Percentiles rank a stretch among this genome's conserved stretches.
Evolutionary conservation across 2,329 filamentous ascomycete species (phyloP).

Genomic region (Allantophomopsis cytisporea): DNA sequence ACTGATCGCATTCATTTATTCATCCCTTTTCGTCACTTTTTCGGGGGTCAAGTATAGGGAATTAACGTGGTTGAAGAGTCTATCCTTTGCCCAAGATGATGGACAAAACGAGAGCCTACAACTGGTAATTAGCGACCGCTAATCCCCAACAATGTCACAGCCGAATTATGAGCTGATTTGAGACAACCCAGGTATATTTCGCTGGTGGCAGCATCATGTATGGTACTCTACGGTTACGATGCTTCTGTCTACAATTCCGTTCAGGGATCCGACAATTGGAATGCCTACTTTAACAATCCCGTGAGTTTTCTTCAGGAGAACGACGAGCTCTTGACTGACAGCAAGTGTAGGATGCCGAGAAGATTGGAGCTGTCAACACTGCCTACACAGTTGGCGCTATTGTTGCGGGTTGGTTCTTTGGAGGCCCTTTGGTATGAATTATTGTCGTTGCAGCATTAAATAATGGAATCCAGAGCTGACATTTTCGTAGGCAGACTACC

Average conservation of each 20-base stretch:
- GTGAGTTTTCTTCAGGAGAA: conserved; percentile 2
- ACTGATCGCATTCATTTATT: too few species aligned
- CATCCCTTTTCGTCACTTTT: too few species aligned
- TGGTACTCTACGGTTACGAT: conserved; percentile 63
- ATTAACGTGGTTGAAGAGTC: too few species aligned
- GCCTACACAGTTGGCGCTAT: conserved; percentile 60
- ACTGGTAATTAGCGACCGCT: background rate
- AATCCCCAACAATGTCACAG: too few species aligned
- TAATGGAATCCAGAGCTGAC: background rate
- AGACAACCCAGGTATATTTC: background rate
- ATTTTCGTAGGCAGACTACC: conserved; percentile 31
- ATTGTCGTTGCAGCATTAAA: background rate
- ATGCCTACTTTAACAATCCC: conserved; percentile 40
- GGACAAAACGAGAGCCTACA: background rate
- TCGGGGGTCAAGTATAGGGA: too few species aligned
- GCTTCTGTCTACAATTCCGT: conserved; percentile 62
- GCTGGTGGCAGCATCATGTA: background rate
- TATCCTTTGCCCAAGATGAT: background rate
- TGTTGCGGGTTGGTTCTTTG: conserved; percentile 55
- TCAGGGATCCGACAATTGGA: conserved; percentile 54
- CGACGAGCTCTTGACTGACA: background rate
- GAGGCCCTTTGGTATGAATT: conserved; percentile 38
- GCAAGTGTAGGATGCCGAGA: conserved; percentile 18
- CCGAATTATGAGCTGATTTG: background rate
- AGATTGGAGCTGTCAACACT: conserved; percentile 48